Conservation (phyloP, 805 yeast species). For the Candida ovalis region DNA sequence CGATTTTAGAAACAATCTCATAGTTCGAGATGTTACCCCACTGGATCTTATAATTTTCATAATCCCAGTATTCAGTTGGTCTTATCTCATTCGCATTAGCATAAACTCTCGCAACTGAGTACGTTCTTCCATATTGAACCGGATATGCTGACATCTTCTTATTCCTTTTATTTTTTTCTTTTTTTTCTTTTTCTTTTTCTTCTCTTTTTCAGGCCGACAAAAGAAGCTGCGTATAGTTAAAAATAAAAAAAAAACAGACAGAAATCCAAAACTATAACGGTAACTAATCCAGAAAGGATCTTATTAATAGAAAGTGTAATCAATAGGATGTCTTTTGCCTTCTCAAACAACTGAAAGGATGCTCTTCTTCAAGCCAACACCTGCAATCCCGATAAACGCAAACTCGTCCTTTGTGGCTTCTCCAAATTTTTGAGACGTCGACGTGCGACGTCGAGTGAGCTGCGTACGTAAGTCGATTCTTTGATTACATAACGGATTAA, state of each 20-base stretch:
- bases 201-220: background rate
- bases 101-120: conserved; percentile 60
- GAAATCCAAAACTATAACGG: no score
- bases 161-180: background rate
- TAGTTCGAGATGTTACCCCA: conserved; percentile 88
- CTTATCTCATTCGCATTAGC: conserved; percentile 72
- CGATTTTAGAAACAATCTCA: conserved; percentile 79
- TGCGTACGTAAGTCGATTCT: no score
- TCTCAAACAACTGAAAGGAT: no score
- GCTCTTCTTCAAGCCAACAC: background rate
- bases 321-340: no score
- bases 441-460: no score
- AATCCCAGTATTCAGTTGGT: conserved; percentile 85
- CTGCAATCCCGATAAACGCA: background rate
- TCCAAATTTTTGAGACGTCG: no score
- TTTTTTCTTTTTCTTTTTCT: background rate
- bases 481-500: no score
- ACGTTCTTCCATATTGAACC: conserved; percentile 19
- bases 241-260: background rate
- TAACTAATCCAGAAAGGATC: no score
- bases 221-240: background rate
- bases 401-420: background rate
- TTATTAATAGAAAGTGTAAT: no score
- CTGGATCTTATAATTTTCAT: conserved; percentile 59
- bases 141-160: background rate